Evolutionary conservation across 371 early-diverging fungal genomes (phyloP).

Genomic region (Sporodiniella umbellata): DNA sequence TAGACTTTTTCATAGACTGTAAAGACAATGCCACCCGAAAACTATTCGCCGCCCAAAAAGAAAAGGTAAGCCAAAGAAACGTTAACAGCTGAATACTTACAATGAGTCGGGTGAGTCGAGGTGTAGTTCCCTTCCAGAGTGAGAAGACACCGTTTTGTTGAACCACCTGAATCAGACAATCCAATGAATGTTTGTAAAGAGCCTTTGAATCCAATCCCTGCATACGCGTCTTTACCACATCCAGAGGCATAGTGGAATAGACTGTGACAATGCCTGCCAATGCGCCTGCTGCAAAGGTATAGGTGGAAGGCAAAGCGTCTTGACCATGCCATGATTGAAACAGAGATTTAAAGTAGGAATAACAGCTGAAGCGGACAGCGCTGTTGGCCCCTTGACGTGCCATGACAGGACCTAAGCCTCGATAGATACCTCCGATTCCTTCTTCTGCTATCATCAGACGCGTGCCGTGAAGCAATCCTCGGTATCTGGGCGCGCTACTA

Average conservation of each 20-base stretch:
- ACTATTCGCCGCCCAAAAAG: constrained; percentile 42
- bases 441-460: constrained; percentile 63
- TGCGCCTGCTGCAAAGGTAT: constrained; percentile 74
- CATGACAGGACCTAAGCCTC: constrained; percentile 88
- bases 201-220: constrained; percentile 72
- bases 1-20: constrained; percentile 85
- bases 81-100: constrained; percentile 44
- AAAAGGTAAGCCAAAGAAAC: no score
- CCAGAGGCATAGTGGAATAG: constrained; percentile 92
- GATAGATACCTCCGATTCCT: constrained; percentile 84
- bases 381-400: constrained; percentile 91
- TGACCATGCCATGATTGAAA: constrained; percentile 40
- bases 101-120: constrained; percentile 81
- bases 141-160: constrained; percentile 76
- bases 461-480: constrained; percentile 78
- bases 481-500: constrained; percentile 63
- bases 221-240: constrained; percentile 94
- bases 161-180: constrained; percentile 72
- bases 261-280: constrained; percentile 89
- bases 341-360: constrained; percentile 71
- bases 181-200: constrained; percentile 67
- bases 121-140: constrained; percentile 93
- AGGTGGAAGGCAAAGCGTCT: constrained; percentile 57
- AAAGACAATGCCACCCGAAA: constrained; percentile 93
- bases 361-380: constrained; percentile 86